Evolutionary conservation across 1,139 yeast species (phyloP).

Genomic region (Pichia sorboxylosa): DNA sequence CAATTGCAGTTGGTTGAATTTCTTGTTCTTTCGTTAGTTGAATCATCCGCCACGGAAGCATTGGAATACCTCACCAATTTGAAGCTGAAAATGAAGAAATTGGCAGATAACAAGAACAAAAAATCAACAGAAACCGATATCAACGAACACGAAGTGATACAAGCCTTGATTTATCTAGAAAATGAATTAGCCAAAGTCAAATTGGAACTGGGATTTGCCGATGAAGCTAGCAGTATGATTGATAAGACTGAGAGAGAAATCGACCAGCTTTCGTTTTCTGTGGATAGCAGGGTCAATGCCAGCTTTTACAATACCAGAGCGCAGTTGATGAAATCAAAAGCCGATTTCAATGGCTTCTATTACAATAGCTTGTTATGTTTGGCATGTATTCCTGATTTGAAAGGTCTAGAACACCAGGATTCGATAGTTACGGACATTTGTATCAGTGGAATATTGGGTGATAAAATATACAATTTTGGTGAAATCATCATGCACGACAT

Average conservation of each 20-base stretch:
- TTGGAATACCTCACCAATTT: conserved; percentile 45
- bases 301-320: conserved; percentile 77
- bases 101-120: conserved; percentile 28
- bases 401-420: conserved; percentile 40
- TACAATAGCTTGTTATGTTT: conserved; percentile 51
- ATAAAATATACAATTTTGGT: conserved; percentile 88
- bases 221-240: conserved; percentile 58
- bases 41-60: conserved; percentile 29
- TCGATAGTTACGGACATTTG: conserved; percentile 72
- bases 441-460: conserved; percentile 83
- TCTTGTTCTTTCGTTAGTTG: conserved; percentile 42
- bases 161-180: conserved; percentile 51
- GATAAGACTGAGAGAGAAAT: conserved; percentile 49
- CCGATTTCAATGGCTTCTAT: conserved; percentile 74
- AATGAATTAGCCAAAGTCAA: conserved; percentile 71
- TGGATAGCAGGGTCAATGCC: conserved; percentile 64
- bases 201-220: conserved; percentile 44
- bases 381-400: conserved; percentile 40
- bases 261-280: conserved; percentile 42
- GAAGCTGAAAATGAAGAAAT: conserved; percentile 34
- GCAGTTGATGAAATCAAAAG: conserved; percentile 59
- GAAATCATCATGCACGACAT: conserved; percentile 88
- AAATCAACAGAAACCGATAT: conserved; percentile 24
- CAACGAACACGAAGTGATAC: conserved; percentile 24
- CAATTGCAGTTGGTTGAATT: conserved; percentile 71